A percentile compares a stretch with the other conserved stretches of the same genome.
Evolutionary conservation across 2,329 filamentous ascomycete species (phyloP).

Genomic region (Knufia fluminis): DNA sequence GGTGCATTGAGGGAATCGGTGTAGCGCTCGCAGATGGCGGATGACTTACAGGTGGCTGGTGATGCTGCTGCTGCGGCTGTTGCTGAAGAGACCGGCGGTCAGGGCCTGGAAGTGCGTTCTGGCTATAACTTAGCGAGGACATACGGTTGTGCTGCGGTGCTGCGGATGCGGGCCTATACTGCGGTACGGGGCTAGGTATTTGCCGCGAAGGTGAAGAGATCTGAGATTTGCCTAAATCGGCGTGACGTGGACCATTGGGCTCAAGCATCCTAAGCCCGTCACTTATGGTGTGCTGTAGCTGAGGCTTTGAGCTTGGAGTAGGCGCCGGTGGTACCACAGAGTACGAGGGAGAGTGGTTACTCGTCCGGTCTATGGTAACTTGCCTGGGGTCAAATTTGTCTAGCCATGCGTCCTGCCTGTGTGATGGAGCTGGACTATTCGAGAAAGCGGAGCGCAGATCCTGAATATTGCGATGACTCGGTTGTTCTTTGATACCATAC

Average conservation of each 20-base stretch:
- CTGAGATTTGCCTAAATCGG: slow-evolving; percentile 17
- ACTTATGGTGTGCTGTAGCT: slow-evolving; percentile 11
- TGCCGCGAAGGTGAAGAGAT: slow-evolving; percentile 21
- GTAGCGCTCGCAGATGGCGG: slow-evolving; percentile 19
- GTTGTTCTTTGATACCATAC: slow-evolving; percentile 24
- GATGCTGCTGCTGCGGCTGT: slow-evolving; percentile 9
- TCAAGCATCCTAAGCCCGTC: slow-evolving; percentile 14
- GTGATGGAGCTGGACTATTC: slow-evolving; percentile 10
- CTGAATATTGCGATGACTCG: slow-evolving; percentile 10
- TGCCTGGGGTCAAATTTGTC: slow-evolving; percentile 20
- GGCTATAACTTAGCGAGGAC: slow-evolving; percentile 15
- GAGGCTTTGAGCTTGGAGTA: slow-evolving; percentile 9
- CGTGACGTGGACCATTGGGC: slow-evolving; percentile 6
- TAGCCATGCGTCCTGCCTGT: slow-evolving; percentile 19
- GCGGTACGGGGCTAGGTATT: slow-evolving; percentile 13
- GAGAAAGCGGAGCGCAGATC: slow-evolving; percentile 9
- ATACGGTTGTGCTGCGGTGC: slow-evolving; percentile 15
- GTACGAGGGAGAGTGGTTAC: slow-evolving; percentile 19
- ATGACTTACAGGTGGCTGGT: slow-evolving; percentile 12
- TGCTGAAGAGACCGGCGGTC: background rate
- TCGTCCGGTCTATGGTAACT: slow-evolving; percentile 11
- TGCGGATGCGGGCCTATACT: background rate
- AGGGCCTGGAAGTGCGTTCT: background rate
- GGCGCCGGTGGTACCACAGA: slow-evolving; percentile 18
- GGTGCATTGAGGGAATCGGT: slow-evolving; percentile 20